Evolutionary conservation across 2,329 filamentous ascomycete genomes (phyloP), one percentile per base, ranked within the genome.

Genomic region (Daldinia sp.): DNA sequence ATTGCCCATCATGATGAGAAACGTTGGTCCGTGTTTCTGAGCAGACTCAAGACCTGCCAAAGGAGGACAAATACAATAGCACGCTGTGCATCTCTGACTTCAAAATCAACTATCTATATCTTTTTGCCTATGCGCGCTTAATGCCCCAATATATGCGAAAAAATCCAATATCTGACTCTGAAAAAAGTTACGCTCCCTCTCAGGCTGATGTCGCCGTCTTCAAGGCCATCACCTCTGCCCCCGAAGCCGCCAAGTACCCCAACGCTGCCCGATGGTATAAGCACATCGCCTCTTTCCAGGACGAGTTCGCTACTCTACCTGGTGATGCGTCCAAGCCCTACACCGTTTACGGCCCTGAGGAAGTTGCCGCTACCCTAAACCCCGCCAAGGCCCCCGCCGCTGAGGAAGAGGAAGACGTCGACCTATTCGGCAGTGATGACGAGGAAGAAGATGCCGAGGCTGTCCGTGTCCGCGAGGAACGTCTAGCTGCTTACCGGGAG

Each of bases 241-340:
- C 95, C 74, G 88, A 90, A 72, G 87, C 90, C 75, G 84, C 85
- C 80, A 96, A 96, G 85, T 97, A 91, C 89, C 93, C 94, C 76
- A 86, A 97, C 84, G 93, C 91, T 77, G 93, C 92, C 77, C 91
- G 95, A 81, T 99, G 95, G 95, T 97, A 97, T 89, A 97, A 96
- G 88, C 94, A 99, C 88, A 92, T 97, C 78, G 88, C 91, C 79
- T 91, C 91, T 74, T 97, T 92, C 84, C 90, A 96, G 86, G 86
- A 90, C 72, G 94, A 98, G 81, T 98, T 98, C 85, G 85, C 90
- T 75, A 91, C 89, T 70, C 91, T 99, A 53, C 87, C 93, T 62
- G 95, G 95, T 80, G 94, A 98, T 83, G 87, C 94, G 73, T 90
- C 91, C 80, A 93, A 95, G 85, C 85, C 90, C 71, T 92, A 90